Percentiles rank a stretch among this genome's conserved stretches.
Evolutionary conservation across 495 filamentous ascomycete species (phyloP).

Genomic region (Neurospora sp.): DNA sequence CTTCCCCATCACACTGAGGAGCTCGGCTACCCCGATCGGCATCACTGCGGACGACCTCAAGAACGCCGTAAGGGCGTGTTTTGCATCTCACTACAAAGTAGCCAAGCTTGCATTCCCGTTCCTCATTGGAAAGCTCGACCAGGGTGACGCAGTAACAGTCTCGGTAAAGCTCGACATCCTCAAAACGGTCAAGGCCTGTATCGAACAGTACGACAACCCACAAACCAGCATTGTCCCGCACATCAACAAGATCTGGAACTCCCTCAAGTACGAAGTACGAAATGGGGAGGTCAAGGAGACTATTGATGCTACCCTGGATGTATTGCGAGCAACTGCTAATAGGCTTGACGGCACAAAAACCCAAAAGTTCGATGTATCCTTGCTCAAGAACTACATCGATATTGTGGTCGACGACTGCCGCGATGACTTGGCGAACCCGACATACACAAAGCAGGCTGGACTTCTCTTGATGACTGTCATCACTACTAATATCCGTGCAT

Average conservation of each 20-base stretch:
- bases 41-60: conserved; percentile 42
- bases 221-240: conserved; percentile 30
- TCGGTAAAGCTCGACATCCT: conserved; percentile 46
- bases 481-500: conserved; percentile 21
- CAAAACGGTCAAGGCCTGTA: conserved; percentile 35
- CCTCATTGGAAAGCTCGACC: conserved; percentile 39
- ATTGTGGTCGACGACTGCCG: conserved; percentile 31
- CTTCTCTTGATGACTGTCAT: conserved; percentile 34
- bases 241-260: conserved; percentile 38
- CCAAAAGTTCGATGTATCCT: conserved; percentile 22
- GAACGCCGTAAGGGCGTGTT: conserved; percentile 33
- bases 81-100: conserved; percentile 30
- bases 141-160: conserved; percentile 38
- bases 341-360: conserved; percentile 23
- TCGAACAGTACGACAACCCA: conserved; percentile 29
- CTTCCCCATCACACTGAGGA: conserved; percentile 42
- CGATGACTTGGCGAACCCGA: conserved; percentile 33
- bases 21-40: conserved; percentile 28
- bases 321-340: conserved; percentile 32
- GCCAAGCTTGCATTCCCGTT: conserved; percentile 32
- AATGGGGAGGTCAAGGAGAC: conserved; percentile 43
- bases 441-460: conserved; percentile 35
- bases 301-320: conserved; percentile 35
- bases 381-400: conserved; percentile 27
- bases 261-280: conserved; percentile 48